Evolutionary conservation across 768 basidiomycete genomes (phyloP), one percentile per base, ranked within the genome.

Genomic region (Collybia sordida): DNA sequence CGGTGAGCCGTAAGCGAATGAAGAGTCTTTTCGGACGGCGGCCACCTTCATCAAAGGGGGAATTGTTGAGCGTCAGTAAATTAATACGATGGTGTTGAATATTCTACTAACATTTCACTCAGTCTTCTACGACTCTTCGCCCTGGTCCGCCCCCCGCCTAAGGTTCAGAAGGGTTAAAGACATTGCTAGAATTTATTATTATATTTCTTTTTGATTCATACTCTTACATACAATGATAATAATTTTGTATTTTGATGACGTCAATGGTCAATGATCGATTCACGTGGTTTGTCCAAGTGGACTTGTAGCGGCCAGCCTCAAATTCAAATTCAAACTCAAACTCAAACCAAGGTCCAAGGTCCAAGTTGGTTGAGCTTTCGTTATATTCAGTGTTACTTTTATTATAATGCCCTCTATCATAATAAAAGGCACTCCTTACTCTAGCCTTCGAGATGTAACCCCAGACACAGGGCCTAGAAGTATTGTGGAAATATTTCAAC

Each of bases 381-480:
- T 34, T 19, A 27, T 42, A 15, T 40, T 17, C 38, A 34, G 35
- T 22, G 27, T 39, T 50, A 9, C 14, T 46, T 24, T 41, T 34
- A 38, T 28, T 49, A 44, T 45, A 23, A 79, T 80, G 77, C 77
- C 79, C 31, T 81, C 80, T 35, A 68, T 81, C 47, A 71, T 76
- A 57, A 68, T 81, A 46, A 73, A 65, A 60, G 63, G 66, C 17
- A 63, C 62, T 23, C 53, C 64, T 8, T 72, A 71, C 54, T 60
- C 62, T n/a, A 52, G 55, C 28, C 57, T 67, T 24, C 49, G 57
- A 9, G 63, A 61, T 15, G 46, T 53, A 22, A 47, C 50, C 21
- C 36, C 43, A 17, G 21, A 43, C 9, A 40, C 44, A 8, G 53
- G 41, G 21, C 45, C 45, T 21, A 41, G 22, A 27, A 24, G 36